These are phyloP conservation scores for Aspergillus leporis DNA, from an alignment of 495 filamentous ascomycete species.

Conservation along the genomic window DNA sequence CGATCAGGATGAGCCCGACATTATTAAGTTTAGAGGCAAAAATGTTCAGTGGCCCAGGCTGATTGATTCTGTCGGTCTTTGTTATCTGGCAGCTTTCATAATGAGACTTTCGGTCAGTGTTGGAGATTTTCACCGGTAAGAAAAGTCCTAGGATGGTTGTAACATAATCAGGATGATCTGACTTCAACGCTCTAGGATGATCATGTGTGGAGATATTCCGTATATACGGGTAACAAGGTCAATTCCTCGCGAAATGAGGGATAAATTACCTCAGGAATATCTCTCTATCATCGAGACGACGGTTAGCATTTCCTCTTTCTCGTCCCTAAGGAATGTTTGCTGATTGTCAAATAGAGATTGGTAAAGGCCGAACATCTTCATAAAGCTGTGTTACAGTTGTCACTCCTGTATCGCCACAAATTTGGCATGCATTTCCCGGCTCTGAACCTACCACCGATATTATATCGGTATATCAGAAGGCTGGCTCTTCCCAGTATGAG, in stretches of 20 bases:
- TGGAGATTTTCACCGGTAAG: slow-evolving; percentile 60
- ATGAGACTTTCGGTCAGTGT: slow-evolving; percentile 64
- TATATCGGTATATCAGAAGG: slow-evolving; percentile 69
- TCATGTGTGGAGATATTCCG: slow-evolving; percentile 47
- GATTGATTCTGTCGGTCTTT: slow-evolving; percentile 62
- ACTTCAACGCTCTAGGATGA: slow-evolving; percentile 25
- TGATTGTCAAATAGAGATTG: slow-evolving; percentile 28
- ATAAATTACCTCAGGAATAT: slow-evolving; percentile 62
- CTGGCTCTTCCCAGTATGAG: slow-evolving; percentile 76
- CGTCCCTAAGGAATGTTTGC: background rate
- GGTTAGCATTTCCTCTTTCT: slow-evolving; percentile 35
- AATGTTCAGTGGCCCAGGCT: slow-evolving; percentile 54
- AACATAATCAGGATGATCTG: background rate
- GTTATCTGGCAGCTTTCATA: slow-evolving; percentile 65
- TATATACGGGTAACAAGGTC: slow-evolving; percentile 42
- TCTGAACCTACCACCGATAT: slow-evolving; percentile 64
- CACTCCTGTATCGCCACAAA: slow-evolving; percentile 61
- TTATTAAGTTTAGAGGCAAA: slow-evolving; percentile 25
- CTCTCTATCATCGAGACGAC: slow-evolving; percentile 56
- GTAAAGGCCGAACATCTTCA: slow-evolving; percentile 62
- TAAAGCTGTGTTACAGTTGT: slow-evolving; percentile 56
- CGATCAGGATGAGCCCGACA: slow-evolving; percentile 28
- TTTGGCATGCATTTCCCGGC: slow-evolving; percentile 72
- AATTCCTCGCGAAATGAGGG: slow-evolving; percentile 67
- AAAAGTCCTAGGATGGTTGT: background rate